phyloP scores from a whole-genome alignment of 192 early-diverging fungal genomes.

The Coemansia sp. region DNA sequence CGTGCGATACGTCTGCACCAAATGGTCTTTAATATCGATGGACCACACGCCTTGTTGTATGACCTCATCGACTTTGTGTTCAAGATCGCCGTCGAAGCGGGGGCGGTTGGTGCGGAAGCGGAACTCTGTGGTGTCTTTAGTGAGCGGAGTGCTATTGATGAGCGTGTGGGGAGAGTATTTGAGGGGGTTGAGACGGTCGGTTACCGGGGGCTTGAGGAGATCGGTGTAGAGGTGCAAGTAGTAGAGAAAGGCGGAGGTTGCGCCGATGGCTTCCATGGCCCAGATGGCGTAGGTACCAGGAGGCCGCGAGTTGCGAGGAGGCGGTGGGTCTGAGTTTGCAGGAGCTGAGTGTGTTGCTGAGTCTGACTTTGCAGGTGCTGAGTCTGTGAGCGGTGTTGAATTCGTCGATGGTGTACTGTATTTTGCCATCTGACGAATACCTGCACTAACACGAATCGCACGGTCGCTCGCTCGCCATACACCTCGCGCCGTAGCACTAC shows the following conservation, averaged over 20 bases:
- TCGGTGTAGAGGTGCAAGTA: constrained; percentile 43
- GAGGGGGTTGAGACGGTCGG: constrained; percentile 38
- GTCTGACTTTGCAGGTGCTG: no score
- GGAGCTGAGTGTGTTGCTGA: neutral
- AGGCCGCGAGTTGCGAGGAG: constrained; percentile 15
- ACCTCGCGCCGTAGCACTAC: neutral
- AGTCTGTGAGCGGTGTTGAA: neutral
- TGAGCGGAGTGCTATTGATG: constrained; percentile 44
- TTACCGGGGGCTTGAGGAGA: constrained; percentile 33
- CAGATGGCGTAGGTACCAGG: constrained; percentile 47
- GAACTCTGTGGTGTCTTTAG: constrained; percentile 57
- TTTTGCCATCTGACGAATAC: neutral
- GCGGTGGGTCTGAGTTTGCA: neutral
- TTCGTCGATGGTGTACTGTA: neutral
- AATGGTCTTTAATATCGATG: constrained; percentile 68
- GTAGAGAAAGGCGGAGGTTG: constrained; percentile 28
- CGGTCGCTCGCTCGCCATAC: neutral
- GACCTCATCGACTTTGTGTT: constrained; percentile 19
- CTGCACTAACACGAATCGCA: neutral
- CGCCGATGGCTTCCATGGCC: constrained; percentile 50
- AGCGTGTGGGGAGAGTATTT: constrained; percentile 59
- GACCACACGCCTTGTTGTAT: constrained; percentile 54
- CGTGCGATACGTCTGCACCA: constrained; percentile 66
- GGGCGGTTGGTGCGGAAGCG: constrained; percentile 59
- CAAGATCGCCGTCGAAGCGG: constrained; percentile 36